Evolutionary conservation across 2,329 filamentous ascomycete species (phyloP).

Genomic region (Aspergillus sp.): DNA sequence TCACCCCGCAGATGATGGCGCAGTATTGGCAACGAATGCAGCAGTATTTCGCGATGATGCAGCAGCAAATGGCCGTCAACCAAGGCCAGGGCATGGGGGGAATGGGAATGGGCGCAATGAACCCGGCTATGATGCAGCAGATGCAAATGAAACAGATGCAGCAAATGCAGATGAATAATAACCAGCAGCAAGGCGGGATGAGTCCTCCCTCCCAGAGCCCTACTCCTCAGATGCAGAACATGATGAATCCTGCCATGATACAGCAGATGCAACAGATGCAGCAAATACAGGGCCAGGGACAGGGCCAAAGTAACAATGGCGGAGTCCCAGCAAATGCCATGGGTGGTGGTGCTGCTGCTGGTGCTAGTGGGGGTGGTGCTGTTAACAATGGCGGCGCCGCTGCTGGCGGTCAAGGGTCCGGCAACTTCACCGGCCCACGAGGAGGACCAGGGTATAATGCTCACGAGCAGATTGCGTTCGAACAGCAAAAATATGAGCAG

Average conservation of each 20-base stretch:
- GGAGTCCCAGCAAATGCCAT: constrained; percentile 26
- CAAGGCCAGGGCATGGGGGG: constrained; percentile 35
- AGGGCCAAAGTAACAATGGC: constrained; percentile 29
- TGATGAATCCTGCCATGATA: constrained; percentile 70
- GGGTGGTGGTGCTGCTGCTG: constrained; percentile 19
- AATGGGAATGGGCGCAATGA: constrained; percentile 63
- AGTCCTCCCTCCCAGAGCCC: constrained; percentile 32
- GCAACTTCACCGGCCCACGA: constrained; percentile 40
- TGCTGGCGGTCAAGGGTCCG: constrained; percentile 39
- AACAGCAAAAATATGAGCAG: constrained; percentile 74
- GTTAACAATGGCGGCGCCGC: constrained; percentile 49
- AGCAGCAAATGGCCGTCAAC: constrained; percentile 71
- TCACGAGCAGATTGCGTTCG: constrained; percentile 69
- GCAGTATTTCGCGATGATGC: constrained; percentile 92
- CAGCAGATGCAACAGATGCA: constrained; percentile 70
- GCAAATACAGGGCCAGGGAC: constrained; percentile 42
- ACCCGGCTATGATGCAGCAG: constrained; percentile 69
- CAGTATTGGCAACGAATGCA: constrained; percentile 99
- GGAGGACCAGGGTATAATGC: constrained; percentile 58
- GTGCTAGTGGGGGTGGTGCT: constrained; percentile 22
- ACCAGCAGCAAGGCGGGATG: constrained; percentile 29
- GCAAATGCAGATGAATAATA: constrained; percentile 55
- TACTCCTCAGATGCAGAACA: constrained; percentile 54
- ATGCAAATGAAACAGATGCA: constrained; percentile 54
- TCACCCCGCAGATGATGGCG: constrained; percentile 96